A percentile compares a stretch with the other conserved stretches of the same genome.
Evolutionary conservation across 73 alveolate genomes (phyloP).

Genomic region (Paramecium bursaria): DNA sequence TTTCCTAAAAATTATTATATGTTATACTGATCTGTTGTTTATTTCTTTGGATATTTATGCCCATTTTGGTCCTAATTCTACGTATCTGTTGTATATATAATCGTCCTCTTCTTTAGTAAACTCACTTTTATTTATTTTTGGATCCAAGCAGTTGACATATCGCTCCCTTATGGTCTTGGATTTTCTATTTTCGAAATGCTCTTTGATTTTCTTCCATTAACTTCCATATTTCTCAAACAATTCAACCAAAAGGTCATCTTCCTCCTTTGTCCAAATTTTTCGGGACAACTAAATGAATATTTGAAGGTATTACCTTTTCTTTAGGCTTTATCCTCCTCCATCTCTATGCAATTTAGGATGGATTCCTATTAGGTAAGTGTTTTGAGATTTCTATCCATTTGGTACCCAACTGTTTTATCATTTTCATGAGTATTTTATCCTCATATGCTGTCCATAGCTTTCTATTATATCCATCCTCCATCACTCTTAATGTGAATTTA

Average conservation of each 20-base stretch:
- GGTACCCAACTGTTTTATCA: constrained; percentile 34
- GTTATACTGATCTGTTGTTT: no score
- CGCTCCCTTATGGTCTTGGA: constrained; percentile 97
- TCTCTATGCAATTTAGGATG: constrained; percentile 42
- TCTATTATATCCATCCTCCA: no score
- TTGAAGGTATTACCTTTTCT: background rate
- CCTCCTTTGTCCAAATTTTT: constrained; percentile 46
- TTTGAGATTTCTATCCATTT: constrained; percentile 58
- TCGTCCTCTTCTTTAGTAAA: constrained; percentile 94
- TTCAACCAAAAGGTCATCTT: constrained; percentile 9
- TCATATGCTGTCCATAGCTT: constrained; percentile 33
- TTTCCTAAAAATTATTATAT: no score
- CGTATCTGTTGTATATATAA: no score
- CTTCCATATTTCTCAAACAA: constrained; percentile 13
- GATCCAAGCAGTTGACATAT: constrained; percentile 97
- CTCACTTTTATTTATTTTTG: constrained; percentile 86
- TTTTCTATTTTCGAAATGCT: constrained; percentile 69
- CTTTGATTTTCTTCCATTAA: constrained; percentile 52
- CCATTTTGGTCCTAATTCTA: no score
- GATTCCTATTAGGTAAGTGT: constrained; percentile 10
- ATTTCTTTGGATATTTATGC: no score
- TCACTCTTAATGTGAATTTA: no score
- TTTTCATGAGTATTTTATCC: constrained; percentile 1
- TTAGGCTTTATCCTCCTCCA: constrained; percentile 60
- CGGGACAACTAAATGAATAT: no score